phyloP scores from a whole-genome alignment of 2,329 filamentous ascomycete genomes.

The Eutypella sp. region DNA sequence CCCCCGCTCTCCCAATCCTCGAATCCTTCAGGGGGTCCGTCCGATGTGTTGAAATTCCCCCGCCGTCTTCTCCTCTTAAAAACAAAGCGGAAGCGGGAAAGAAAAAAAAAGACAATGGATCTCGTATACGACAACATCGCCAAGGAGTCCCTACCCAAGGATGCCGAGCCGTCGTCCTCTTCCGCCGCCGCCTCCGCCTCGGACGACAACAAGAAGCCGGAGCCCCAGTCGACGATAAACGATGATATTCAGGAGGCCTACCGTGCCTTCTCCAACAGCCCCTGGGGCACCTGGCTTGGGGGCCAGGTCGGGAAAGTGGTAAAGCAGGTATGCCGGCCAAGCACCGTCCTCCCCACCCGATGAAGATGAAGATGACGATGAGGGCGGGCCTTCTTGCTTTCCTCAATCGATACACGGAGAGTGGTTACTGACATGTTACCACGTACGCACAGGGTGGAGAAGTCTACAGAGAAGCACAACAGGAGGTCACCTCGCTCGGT shows the following conservation, averaged over 20 bases:
- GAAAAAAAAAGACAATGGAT: slow-evolving; percentile 78
- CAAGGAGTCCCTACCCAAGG: slow-evolving; percentile 67
- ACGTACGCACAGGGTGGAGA: slow-evolving; percentile 58
- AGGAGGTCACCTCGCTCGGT: slow-evolving; percentile 75
- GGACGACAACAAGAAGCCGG: slow-evolving; percentile 35
- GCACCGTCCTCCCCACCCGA: no score
- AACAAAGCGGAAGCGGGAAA: no score
- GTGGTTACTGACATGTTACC: slow-evolving; percentile 4
- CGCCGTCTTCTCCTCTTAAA: not conserved
- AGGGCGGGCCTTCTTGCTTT: no score
- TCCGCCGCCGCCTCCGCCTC: slow-evolving; percentile 29
- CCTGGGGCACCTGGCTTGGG: slow-evolving; percentile 85
- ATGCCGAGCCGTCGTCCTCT: slow-evolving; percentile 44
- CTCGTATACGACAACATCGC: slow-evolving; percentile 95
- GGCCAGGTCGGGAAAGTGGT: slow-evolving; percentile 88
- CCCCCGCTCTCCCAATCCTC: no score
- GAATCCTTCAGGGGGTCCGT: no score
- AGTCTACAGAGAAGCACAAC: slow-evolving; percentile 78
- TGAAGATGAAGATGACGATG: no score
- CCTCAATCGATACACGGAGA: no score
- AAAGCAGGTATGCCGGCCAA: slow-evolving; percentile 83
- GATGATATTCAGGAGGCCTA: slow-evolving; percentile 92
- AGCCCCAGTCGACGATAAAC: slow-evolving; percentile 60
- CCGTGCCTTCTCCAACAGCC: slow-evolving; percentile 83
- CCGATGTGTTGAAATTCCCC: not conserved